Evolutionary conservation across 1,139 yeast species (phyloP).

Genomic region (Saccharomyces hybrid): DNA sequence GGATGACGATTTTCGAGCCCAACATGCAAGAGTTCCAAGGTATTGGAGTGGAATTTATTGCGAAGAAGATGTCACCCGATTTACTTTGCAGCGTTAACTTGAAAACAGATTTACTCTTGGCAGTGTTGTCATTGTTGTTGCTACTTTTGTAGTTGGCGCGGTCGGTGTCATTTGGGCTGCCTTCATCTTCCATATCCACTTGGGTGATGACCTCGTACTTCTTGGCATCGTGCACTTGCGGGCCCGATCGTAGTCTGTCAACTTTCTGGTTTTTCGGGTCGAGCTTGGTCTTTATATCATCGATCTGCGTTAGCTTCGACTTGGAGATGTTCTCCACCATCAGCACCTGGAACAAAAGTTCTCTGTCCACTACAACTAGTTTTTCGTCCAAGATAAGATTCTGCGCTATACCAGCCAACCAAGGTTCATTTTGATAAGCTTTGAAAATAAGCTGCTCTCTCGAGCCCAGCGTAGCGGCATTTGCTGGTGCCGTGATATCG

Average conservation of each 20-base stretch:
- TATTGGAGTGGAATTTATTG: conserved; percentile 29
- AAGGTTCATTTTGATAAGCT: conserved; percentile 22
- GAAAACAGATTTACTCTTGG: conserved; percentile 18
- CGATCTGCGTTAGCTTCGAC: conserved; percentile 34
- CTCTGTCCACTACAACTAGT: conserved; percentile 15
- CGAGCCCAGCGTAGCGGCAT: conserved; percentile 1
- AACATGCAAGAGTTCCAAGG: conserved; percentile 24
- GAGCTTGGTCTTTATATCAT: conserved; percentile 25
- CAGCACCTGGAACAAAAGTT: conserved; percentile 36
- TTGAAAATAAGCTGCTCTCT: conserved; percentile 15
- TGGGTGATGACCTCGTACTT: conserved; percentile 16
- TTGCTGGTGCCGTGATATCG: neutral
- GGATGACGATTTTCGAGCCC: conserved; percentile 28
- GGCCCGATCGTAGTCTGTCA: conserved; percentile 19
- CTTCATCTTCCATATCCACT: conserved; percentile 20
- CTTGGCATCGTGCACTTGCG: conserved; percentile 4
- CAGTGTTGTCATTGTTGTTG: conserved; percentile 8
- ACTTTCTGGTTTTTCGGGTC: conserved; percentile 29
- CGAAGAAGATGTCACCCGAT: conserved; percentile 33
- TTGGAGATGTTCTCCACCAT: conserved; percentile 34
- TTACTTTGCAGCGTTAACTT: conserved; percentile 37
- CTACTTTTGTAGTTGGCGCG: conserved; percentile 11
- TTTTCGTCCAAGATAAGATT: conserved; percentile 14
- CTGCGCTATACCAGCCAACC: conserved; percentile 13
- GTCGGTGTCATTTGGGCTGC: conserved; percentile 13